Evolutionary conservation across 768 basidiomycete genomes (phyloP), one percentile per base, ranked within the genome.

Genomic region (Mycena belliarum): DNA sequence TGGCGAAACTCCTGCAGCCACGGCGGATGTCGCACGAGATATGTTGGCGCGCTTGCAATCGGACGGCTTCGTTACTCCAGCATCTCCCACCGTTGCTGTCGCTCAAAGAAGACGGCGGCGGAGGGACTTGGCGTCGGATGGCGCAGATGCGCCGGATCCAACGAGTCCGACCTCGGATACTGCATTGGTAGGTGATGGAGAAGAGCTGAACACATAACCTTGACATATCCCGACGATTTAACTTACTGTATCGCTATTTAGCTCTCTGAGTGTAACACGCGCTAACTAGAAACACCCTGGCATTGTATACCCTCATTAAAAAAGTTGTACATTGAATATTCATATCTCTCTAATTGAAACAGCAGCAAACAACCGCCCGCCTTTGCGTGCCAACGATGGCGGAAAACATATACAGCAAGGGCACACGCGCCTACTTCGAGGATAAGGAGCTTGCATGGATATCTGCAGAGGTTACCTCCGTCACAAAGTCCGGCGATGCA

Each of bases 381-480:
- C 29, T 40, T n/a, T 18, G 20, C 14, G 40, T 42, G 49, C 53
- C 50, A 50, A 54, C 46, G 73, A 93, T 93, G 91, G 89, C 91
- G 72, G 91, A 93, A 79, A 91, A 92, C 79, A 89, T 92, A 69
- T 93, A 92, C 78, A 89, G 86, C 82, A 92, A 88, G 74, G 91
- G 91, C 60, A 92, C 90, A 61, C 82, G 90, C 66, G 91, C 92
- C 69, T 93, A 91, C 94, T 94, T 95, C 68, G 85, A 93, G 63
- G 93, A 96, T 79, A 94, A 91, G 74, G 94, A 96, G 61, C 86
- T 89, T 64, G 93, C 93, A 60, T 97, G 95, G 95, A 82, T 96
- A 65, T 91, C 92, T 41, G 95, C 89, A 57, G 90, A 93, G 72
- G 91, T 95, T 61, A 78, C 79, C 50, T 77, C 79, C 37, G 84